Evolutionary conservation across 2,329 filamentous ascomycete species (phyloP), one percentile per base, ranked within the genome.

Genomic region (Daldinia sp.): DNA sequence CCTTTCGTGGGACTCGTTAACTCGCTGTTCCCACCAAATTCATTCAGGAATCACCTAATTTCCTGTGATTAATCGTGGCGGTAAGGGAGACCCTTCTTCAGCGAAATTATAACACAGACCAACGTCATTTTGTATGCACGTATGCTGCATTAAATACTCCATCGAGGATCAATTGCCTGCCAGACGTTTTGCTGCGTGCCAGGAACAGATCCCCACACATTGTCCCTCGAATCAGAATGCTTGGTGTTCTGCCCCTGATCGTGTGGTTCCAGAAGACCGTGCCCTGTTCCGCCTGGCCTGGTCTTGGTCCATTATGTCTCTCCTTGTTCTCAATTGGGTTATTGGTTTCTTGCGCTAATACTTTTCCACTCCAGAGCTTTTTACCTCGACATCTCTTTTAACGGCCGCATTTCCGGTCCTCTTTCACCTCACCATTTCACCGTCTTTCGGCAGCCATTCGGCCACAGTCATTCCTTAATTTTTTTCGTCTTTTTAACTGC

Each of bases 1-100:
- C 74, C 76, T 74, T n/a, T 73, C 74, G 82, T 84, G 82, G 85
- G 84, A 87, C 83, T 86, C 85, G 84, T 87, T 87, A 83, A 79
- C 83, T 87, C 85, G 85, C 85, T 83, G 80, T 82, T 87, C 82
- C 84, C 81, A 81, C 80, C 74, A 75, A 74, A 75, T 76, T 65
- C 65, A 37, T 75, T 79, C 76, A 80, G 80, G 79, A 80, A 81
- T 79, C 81, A 75, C 79, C 80, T 79, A 81, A 79, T 77, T 80
- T 76, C 76, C 76, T 77, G 77, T 76, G 76, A 78, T 77, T 75
- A 76, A 81, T 76, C 76, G 77, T 81, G 79, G 79, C 79, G 81
- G 84, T 86, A 86, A 85, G 85, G 77, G 71, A 76, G 65, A 71
- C 64, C 67, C 64, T 66, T 70, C 69, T 70, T 68, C 63, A 66